phyloP scores from a whole-genome alignment of 805 yeast species.

The Ogataea salicorniae region DNA sequence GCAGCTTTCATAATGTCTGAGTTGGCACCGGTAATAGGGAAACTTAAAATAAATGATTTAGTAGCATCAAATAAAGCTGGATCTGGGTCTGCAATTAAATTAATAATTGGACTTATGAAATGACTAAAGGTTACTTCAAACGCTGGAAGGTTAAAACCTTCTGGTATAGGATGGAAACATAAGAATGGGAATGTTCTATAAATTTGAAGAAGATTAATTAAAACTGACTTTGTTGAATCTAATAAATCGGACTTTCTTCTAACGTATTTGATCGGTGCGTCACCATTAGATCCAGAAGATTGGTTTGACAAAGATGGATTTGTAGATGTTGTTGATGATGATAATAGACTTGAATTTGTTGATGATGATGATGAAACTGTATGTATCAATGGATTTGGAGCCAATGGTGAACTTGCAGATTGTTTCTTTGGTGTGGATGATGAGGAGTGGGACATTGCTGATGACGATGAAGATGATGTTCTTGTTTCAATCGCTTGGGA shows the following conservation, averaged over 20 bases:
- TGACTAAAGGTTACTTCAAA: constrained; percentile 19
- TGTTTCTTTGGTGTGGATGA: constrained; percentile 1
- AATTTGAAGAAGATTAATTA: constrained; percentile 28
- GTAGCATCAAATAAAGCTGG: constrained; percentile 31
- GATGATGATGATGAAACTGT: neutral
- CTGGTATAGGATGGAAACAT: constrained; percentile 16
- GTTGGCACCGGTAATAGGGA: constrained; percentile 30
- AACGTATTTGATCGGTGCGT: constrained; percentile 1
- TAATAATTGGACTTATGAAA: constrained; percentile 30
- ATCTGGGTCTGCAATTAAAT: constrained; percentile 35
- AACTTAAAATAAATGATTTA: constrained; percentile 31
- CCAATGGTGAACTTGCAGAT: neutral
- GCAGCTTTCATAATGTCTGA: constrained; percentile 26
- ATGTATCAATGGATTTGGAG: neutral
- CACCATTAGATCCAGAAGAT: neutral
- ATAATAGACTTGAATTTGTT: neutral
- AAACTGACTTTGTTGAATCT: constrained; percentile 11
- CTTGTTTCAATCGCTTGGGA: neutral
- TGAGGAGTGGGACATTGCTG: neutral
- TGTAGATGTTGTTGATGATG: constrained; percentile 1
- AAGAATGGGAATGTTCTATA: constrained; percentile 32
- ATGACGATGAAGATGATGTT: neutral
- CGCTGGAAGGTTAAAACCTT: constrained; percentile 4
- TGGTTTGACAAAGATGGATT: constrained; percentile 1
- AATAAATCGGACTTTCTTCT: constrained; percentile 10